Conservation (phyloP, 140 eudicot genomes). For the Bidens hawaiensis region DNA sequence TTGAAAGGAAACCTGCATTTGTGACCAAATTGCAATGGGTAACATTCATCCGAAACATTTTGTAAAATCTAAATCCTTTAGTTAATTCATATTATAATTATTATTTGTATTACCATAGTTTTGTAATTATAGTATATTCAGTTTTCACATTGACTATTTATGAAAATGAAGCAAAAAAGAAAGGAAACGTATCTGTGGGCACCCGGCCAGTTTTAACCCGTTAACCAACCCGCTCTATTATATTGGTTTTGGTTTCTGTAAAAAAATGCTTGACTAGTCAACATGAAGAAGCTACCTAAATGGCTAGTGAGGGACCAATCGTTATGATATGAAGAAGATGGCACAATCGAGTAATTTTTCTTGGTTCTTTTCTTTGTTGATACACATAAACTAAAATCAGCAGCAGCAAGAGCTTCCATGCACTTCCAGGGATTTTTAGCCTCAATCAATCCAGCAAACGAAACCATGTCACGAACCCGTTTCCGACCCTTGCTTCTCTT, state of each 20-base stretch:
- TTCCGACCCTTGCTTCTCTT: conserved; percentile 58
- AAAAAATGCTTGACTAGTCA: background rate
- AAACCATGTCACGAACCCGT: conserved; percentile 46
- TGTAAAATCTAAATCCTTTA: background rate
- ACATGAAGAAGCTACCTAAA: conserved; percentile 30
- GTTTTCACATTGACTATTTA: background rate
- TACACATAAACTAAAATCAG: conserved; percentile 31
- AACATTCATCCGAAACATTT: background rate
- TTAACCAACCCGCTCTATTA: background rate
- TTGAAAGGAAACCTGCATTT: conserved; percentile 46
- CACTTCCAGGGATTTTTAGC: conserved; percentile 29
- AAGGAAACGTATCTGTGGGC: background rate
- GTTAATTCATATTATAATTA: background rate
- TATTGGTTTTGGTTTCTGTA: background rate
- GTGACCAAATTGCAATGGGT: background rate
- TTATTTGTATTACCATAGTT: background rate
- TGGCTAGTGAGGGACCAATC: conserved; percentile 24
- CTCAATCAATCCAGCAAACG: conserved; percentile 34
- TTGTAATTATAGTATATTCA: background rate
- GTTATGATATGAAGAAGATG: conserved; percentile 24
- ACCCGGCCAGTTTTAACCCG: background rate
- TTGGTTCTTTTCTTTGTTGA: conserved; percentile 63
- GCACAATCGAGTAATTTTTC: conserved; percentile 28
- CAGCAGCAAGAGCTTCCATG: conserved; percentile 46
- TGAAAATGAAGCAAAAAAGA: background rate